A percentile compares a stretch with the other conserved stretches of the same genome.
These are phyloP conservation scores for Austroboletus novae-zelandiae DNA, from an alignment of 1,284 basidiomycete genomes.

Conservation along the genomic window DNA sequence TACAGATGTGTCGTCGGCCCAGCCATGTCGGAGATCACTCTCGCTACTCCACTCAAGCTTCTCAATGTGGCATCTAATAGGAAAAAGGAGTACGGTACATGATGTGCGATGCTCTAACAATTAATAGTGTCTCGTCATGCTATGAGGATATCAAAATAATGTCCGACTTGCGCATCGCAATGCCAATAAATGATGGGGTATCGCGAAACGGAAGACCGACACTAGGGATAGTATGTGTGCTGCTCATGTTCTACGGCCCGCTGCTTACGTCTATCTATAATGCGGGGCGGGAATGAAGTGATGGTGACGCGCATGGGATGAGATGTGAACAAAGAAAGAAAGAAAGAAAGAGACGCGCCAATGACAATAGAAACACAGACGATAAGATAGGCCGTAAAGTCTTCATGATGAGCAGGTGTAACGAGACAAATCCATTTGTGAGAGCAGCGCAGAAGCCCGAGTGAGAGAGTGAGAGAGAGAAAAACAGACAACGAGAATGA, in stretches of 20 bases:
- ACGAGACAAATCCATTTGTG: constrained; percentile 57
- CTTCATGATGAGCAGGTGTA: constrained; percentile 55
- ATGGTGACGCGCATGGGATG: constrained; percentile 28
- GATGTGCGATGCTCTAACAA: constrained; percentile 62
- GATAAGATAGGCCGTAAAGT: constrained; percentile 50
- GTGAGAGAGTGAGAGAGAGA: constrained; percentile 26
- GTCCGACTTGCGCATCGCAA: constrained; percentile 54
- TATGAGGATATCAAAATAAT: constrained; percentile 48
- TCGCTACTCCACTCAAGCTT: constrained; percentile 8
- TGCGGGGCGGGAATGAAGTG: constrained; percentile 30
- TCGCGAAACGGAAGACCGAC: constrained; percentile 54
- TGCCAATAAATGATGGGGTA: constrained; percentile 47
- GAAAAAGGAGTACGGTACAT: constrained; percentile 46
- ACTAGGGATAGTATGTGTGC: constrained; percentile 37
- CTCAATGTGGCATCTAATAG: constrained; percentile 21
- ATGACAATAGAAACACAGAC: constrained; percentile 40
- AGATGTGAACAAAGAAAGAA: constrained; percentile 10
- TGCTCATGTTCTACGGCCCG: constrained; percentile 45
- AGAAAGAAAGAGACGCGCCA: constrained; percentile 26
- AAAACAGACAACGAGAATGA: constrained; percentile 27
- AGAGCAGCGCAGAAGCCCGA: constrained; percentile 59
- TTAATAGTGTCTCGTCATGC: constrained; percentile 58
- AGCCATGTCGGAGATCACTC: constrained; percentile 18
- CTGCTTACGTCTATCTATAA: constrained; percentile 47
- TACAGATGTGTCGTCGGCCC: background rate